Conservation (phyloP, 2,329 filamentous ascomycete genomes). For the Fusarium globosum region DNA sequence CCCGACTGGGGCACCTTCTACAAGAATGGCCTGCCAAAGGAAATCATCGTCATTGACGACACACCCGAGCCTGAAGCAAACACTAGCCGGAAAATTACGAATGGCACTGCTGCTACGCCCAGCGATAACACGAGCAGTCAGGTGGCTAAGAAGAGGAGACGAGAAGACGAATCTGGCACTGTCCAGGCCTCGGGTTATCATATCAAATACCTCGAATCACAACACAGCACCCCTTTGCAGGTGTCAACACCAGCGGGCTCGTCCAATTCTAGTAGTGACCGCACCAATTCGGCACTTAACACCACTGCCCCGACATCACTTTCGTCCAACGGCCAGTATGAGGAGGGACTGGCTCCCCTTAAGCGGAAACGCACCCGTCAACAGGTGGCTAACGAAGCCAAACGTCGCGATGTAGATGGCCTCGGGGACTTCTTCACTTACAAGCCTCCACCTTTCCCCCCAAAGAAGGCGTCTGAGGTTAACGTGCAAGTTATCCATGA, state of each 20-base stretch:
- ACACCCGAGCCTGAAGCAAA: conserved; percentile 68
- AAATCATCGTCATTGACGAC: conserved; percentile 87
- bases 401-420: conserved; percentile 77
- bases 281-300: conserved; percentile 82
- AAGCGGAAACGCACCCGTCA: conserved; percentile 91
- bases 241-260: conserved; percentile 74
- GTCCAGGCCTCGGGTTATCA: conserved; percentile 74
- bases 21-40: conserved; percentile 83
- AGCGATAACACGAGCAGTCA: conserved; percentile 54
- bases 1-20: conserved; percentile 86
- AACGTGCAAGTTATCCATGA: conserved; percentile 70
- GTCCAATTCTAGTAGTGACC: conserved; percentile 83
- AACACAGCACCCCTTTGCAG: conserved; percentile 77
- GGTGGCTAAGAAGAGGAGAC: conserved; percentile 80
- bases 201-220: conserved; percentile 75
- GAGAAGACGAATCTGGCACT: conserved; percentile 63
- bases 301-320: conserved; percentile 90
- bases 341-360: conserved; percentile 76
- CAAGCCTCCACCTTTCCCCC: conserved; percentile 85
- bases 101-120: conserved; percentile 48
- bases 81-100: conserved; percentile 54
- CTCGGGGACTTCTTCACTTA: conserved; percentile 81
- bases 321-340: conserved; percentile 71
- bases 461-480: conserved; percentile 89
- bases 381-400: conserved; percentile 84